Conservation (phyloP, 768 basidiomycete genomes). For the Filobasidium wieringae region DNA sequence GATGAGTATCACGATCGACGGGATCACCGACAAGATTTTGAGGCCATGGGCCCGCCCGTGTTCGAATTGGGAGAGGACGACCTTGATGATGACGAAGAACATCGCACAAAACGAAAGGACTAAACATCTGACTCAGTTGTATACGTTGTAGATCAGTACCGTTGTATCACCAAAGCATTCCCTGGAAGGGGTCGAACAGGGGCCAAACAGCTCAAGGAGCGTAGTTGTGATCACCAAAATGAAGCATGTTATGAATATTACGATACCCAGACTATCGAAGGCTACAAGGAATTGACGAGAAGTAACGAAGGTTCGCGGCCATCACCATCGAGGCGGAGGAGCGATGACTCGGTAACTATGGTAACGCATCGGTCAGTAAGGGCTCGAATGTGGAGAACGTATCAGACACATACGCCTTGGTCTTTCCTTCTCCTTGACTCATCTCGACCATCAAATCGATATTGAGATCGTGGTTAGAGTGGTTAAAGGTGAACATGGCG, state of each 20-base stretch:
- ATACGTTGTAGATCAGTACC: too few relatives aligned
- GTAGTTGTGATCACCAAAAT: too few relatives aligned
- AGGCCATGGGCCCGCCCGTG: conserved; percentile 28
- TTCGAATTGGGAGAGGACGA: conserved; percentile 46
- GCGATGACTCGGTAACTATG: neutral
- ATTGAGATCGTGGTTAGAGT: conserved; percentile 50
- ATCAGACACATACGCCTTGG: conserved; percentile 60
- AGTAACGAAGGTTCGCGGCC: neutral
- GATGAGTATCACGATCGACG: conserved; percentile 51
- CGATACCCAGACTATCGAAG: too few relatives aligned
- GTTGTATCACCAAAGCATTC: too few relatives aligned
- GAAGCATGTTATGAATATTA: too few relatives aligned
- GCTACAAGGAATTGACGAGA: too few relatives aligned
- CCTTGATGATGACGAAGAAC: conserved; percentile 42
- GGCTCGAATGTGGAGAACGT: neutral
- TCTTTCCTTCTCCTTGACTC: conserved; percentile 67
- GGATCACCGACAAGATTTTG: conserved; percentile 28
- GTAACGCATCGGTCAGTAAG: neutral
- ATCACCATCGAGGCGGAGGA: conserved; percentile 5
- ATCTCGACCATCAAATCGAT: conserved; percentile 83
- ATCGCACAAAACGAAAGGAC: neutral
- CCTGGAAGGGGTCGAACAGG: too few relatives aligned
- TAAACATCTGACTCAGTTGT: neutral
- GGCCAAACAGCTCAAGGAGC: too few relatives aligned
- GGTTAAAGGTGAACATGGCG: conserved; percentile 57